These are phyloP conservation scores for Serendipita sp. DNA, from an alignment of 1,284 basidiomycete species.

Conservation along the genomic window DNA sequence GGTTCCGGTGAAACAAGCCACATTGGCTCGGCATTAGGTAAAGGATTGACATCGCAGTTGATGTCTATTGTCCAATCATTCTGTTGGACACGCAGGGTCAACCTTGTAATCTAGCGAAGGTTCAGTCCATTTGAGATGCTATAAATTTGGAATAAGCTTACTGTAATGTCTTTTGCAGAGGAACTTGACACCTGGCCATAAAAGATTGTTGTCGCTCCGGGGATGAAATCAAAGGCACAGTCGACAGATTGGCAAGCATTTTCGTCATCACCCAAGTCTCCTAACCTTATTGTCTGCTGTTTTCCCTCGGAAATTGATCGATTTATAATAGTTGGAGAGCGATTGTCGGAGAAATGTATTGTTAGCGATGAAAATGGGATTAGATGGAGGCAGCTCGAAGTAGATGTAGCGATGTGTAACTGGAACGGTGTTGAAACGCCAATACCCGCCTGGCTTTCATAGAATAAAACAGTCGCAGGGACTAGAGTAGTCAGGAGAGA, in stretches of 20 bases:
- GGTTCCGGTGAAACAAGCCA: slow-evolving; percentile 41
- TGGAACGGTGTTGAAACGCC: slow-evolving; percentile 59
- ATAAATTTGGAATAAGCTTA: too few species aligned
- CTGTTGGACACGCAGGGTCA: slow-evolving; percentile 38
- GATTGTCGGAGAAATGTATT: slow-evolving; percentile 38
- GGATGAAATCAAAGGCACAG: neutral
- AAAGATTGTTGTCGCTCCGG: neutral
- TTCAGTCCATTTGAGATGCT: too few species aligned
- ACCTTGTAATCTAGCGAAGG: slow-evolving; percentile 32
- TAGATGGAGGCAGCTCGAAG: slow-evolving; percentile 29
- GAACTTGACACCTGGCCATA: too few species aligned
- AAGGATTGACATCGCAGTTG: slow-evolving; percentile 31
- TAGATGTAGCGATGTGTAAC: slow-evolving; percentile 40
- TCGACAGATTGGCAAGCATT: slow-evolving; percentile 5
- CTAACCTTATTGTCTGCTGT: slow-evolving; percentile 4
- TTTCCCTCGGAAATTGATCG: slow-evolving; percentile 23
- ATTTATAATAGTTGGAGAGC: slow-evolving; percentile 31
- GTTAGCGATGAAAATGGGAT: slow-evolving; percentile 46
- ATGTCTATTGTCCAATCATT: slow-evolving; percentile 51
- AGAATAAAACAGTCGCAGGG: slow-evolving; percentile 52
- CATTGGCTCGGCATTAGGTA: slow-evolving; percentile 25
- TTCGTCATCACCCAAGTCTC: slow-evolving; percentile 10
- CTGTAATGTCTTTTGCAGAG: too few species aligned
- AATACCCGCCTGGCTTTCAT: slow-evolving; percentile 45
- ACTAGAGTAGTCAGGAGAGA: slow-evolving; percentile 30